phyloP scores from a whole-genome alignment of 2,329 filamentous ascomycete genomes.

The Talaromyces amestolkiae region DNA sequence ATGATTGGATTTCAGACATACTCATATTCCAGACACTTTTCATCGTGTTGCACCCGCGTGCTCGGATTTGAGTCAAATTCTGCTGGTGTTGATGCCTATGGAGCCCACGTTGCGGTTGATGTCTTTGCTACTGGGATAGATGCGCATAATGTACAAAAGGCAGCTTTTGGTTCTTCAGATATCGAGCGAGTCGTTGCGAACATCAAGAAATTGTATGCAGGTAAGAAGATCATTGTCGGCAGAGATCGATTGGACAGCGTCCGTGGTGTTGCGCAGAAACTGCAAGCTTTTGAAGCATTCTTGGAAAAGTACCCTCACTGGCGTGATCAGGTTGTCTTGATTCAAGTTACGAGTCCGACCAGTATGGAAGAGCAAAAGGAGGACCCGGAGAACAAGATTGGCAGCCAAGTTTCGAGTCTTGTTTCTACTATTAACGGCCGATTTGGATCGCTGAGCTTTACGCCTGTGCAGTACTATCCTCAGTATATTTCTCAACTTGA shows the following conservation, averaged over 20 bases:
- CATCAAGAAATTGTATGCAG: slow-evolving; percentile 74
- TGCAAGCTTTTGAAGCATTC: slow-evolving; percentile 91
- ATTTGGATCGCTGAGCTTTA: slow-evolving; percentile 83
- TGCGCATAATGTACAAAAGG: slow-evolving; percentile 70
- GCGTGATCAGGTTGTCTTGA: slow-evolving; percentile 86
- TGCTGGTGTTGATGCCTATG: slow-evolving; percentile 83
- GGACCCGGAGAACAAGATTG: slow-evolving; percentile 74
- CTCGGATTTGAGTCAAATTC: slow-evolving; percentile 85
- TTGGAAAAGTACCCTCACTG: slow-evolving; percentile 87
- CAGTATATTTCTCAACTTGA: slow-evolving; percentile 87
- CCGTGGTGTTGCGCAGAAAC: slow-evolving; percentile 89
- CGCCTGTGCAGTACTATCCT: slow-evolving; percentile 90
- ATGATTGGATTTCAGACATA: slow-evolving; percentile 94
- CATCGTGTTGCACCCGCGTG: slow-evolving; percentile 87
- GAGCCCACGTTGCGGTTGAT: slow-evolving; percentile 82
- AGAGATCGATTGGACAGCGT: slow-evolving; percentile 92
- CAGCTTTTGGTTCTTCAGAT: slow-evolving; percentile 68
- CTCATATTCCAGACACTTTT: slow-evolving; percentile 91
- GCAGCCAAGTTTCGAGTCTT: slow-evolving; percentile 84
- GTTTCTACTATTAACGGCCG: slow-evolving; percentile 88
- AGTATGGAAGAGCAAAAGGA: slow-evolving; percentile 75
- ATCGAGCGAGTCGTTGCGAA: slow-evolving; percentile 70
- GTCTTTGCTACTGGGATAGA: slow-evolving; percentile 96
- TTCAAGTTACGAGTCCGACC: slow-evolving; percentile 90
- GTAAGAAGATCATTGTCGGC: slow-evolving; percentile 92